Percentiles rank a stretch among this genome's conserved stretches.
Conservation (phyloP, 805 yeast species). For the Kodamaea laetipori region DNA sequence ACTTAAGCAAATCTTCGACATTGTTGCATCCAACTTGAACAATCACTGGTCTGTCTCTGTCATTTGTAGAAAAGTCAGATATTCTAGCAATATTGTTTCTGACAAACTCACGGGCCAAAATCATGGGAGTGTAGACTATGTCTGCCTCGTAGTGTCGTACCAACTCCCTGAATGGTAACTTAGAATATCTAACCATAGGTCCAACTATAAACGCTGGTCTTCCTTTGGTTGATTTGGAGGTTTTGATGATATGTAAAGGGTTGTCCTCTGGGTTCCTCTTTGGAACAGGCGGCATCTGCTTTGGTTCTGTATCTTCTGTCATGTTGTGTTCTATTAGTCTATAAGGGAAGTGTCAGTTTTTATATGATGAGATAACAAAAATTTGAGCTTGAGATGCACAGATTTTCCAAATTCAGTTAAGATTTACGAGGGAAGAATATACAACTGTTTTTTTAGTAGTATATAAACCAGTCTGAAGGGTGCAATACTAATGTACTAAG, state of each 20-base stretch:
- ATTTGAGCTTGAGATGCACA: slow-evolving; percentile 2
- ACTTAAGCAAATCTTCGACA: slow-evolving; percentile 74
- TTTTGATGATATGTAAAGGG: slow-evolving; percentile 38
- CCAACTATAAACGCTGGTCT: slow-evolving; percentile 56
- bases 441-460: background rate
- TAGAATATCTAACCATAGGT: slow-evolving; percentile 97
- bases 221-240: slow-evolving; percentile 23
- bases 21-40: slow-evolving; percentile 92
- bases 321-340: background rate
- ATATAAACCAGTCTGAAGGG: background rate
- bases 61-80: slow-evolving; percentile 83
- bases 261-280: slow-evolving; percentile 29
- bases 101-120: slow-evolving; percentile 91
- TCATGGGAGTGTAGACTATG: slow-evolving; percentile 94
- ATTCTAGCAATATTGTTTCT: slow-evolving; percentile 77
- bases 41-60: slow-evolving; percentile 66
- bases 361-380: slow-evolving; percentile 2
- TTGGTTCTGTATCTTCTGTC: slow-evolving; percentile 2
- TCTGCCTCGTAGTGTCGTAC: slow-evolving; percentile 71
- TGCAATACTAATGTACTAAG: too few relatives aligned
- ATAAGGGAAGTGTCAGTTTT: background rate
- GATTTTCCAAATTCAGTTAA: slow-evolving; percentile 2
- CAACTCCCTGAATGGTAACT: slow-evolving; percentile 84
- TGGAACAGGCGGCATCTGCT: slow-evolving; percentile 2
- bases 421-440: slow-evolving; percentile 5